These are phyloP conservation scores for Coniochaeta sp. DNA, from an alignment of 2,329 filamentous ascomycete species.

Conservation along the genomic window DNA sequence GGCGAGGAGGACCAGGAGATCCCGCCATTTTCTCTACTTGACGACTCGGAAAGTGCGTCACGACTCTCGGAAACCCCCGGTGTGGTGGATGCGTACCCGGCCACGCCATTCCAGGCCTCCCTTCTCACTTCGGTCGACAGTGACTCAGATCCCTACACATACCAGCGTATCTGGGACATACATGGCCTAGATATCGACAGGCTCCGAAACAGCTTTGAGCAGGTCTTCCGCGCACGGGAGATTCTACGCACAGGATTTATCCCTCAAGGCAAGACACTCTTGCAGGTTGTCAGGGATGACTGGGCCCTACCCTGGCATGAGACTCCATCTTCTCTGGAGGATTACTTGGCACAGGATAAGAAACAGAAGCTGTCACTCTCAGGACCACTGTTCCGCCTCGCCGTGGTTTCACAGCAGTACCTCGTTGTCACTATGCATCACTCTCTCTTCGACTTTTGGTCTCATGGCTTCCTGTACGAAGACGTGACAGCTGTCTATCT, in stretches of 20 bases:
- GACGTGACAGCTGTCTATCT: conserved; percentile 10
- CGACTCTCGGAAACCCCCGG: not conserved
- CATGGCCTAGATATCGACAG: conserved; percentile 4
- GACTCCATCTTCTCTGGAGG: not conserved
- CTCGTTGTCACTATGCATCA: conserved; percentile 24
- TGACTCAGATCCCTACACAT: conserved; percentile 9
- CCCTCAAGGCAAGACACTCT: not conserved
- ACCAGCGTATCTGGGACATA: conserved; percentile 11
- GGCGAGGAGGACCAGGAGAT: not conserved
- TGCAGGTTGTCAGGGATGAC: not conserved
- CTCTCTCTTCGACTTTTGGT: conserved; percentile 25
- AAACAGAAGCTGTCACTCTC: not conserved
- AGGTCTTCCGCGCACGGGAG: conserved; percentile 7
- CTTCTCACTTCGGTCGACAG: conserved; percentile 8
- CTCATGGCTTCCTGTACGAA: conserved; percentile 19
- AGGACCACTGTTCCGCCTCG: not conserved
- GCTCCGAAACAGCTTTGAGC: conserved; percentile 7
- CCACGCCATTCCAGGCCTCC: conserved; percentile 15
- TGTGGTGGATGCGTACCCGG: conserved; percentile 14
- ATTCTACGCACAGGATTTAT: conserved; percentile 13
- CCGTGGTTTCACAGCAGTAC: conserved; percentile 4
- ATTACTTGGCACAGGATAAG: not conserved
- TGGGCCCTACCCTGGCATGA: not conserved
- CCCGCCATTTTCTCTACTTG: not conserved
- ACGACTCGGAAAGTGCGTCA: not conserved